Percentiles rank a stretch among this genome's conserved stretches.
These are phyloP conservation scores for Chlamydomonas eustigma DNA, from an alignment of 139 green algal species.

Conservation along the genomic window DNA sequence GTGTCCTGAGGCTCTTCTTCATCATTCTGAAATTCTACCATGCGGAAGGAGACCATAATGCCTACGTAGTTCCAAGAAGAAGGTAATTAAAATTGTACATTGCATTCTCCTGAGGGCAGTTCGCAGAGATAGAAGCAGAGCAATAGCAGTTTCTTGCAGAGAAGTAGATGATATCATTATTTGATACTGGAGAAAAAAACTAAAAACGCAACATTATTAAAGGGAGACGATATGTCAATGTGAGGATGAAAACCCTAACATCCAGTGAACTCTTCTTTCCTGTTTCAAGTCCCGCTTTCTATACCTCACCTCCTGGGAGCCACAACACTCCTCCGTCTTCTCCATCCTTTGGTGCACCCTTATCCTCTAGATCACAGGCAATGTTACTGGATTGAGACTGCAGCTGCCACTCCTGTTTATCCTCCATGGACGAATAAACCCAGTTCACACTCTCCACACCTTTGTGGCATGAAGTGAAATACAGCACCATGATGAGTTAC, in stretches of 20 bases:
- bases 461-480: neutral
- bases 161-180: too few relatives aligned
- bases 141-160: too few relatives aligned
- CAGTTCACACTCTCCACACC: conserved; percentile 26
- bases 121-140: too few relatives aligned
- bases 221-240: neutral
- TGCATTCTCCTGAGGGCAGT: too few relatives aligned
- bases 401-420: conserved; percentile 33
- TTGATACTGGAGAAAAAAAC: too few relatives aligned
- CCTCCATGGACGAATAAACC: conserved; percentile 25
- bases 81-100: too few relatives aligned
- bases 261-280: neutral
- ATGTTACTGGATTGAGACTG: neutral
- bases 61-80: too few relatives aligned
- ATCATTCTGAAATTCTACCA: neutral
- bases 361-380: too few relatives aligned
- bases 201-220: neutral
- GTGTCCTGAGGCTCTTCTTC: neutral
- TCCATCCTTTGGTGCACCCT: neutral
- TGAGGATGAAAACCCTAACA: neutral
- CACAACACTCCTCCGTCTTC: conserved; percentile 28
- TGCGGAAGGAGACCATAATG: neutral
- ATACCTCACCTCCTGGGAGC: conserved; percentile 23
- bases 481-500: neutral
- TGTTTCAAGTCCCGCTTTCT: neutral